Percentiles rank a stretch among this genome's conserved stretches.
Conservation (phyloP, 1,139 yeast genomes). For the Arxiozyma telluris region DNA sequence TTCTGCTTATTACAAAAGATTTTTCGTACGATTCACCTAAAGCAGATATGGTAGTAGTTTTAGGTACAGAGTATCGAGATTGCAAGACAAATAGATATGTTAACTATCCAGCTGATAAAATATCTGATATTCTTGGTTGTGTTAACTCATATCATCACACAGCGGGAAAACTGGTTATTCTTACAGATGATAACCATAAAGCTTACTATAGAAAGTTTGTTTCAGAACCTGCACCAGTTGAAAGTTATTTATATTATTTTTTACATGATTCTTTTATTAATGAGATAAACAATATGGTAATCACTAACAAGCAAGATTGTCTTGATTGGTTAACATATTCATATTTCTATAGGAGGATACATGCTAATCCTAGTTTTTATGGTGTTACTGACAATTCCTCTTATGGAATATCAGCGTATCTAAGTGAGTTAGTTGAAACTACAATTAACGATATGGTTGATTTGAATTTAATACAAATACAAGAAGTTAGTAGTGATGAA, state of each 20-base stretch:
- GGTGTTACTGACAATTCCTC: conserved; percentile 60
- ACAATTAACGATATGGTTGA: conserved; percentile 56
- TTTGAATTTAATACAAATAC: conserved; percentile 54
- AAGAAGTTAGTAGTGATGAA: conserved; percentile 34
- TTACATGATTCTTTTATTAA: conserved; percentile 60
- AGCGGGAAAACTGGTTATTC: conserved; percentile 41
- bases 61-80: conserved; percentile 68
- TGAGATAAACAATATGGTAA: conserved; percentile 61
- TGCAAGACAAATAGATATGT: conserved; percentile 63
- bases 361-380: conserved; percentile 80
- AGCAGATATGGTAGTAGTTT: conserved; percentile 48
- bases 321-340: conserved; percentile 86
- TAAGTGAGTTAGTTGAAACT: conserved; percentile 78
- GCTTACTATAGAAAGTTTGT: conserved; percentile 66
- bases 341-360: conserved; percentile 70
- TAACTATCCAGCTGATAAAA: conserved; percentile 57
- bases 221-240: conserved; percentile 71
- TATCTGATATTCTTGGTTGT: conserved; percentile 69
- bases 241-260: conserved; percentile 54
- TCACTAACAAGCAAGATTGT: conserved; percentile 70
- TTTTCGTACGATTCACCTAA: conserved; percentile 43
- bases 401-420: conserved; percentile 64
- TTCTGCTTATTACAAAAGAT: conserved; percentile 53
- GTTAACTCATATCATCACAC: conserved; percentile 33
- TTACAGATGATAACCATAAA: conserved; percentile 48